These are phyloP conservation scores for Melaleuca alternifolia DNA, from an alignment of 345 rosid species.

Conservation along the genomic window DNA sequence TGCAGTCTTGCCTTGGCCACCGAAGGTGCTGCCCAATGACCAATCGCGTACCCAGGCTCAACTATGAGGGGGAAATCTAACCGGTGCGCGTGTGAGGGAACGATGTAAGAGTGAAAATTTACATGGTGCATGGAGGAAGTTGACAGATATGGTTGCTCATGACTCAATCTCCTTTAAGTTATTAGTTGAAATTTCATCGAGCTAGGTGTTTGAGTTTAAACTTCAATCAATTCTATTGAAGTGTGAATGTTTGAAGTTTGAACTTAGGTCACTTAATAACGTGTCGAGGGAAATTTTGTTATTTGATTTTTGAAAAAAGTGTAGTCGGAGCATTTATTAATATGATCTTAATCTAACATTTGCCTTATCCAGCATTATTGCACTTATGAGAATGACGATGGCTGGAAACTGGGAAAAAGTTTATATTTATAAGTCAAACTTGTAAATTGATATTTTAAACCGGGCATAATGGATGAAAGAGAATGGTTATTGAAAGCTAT, in stretches of 20 bases:
- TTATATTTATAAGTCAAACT: neutral
- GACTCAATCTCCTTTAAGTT: neutral
- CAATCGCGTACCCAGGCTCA: neutral
- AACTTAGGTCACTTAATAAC: neutral
- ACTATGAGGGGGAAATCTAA: rapidly evolving
- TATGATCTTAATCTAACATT: neutral
- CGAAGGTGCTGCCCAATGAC: neutral
- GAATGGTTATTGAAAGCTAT: neutral
- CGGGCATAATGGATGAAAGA: rapidly evolving
- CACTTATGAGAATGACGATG: neutral
- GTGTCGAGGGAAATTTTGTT: neutral
- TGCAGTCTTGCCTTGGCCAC: neutral
- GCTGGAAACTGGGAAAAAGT: neutral
- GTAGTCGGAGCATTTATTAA: neutral
- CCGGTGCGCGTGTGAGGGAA: neutral
- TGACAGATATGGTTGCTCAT: neutral
- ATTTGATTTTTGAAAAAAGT: neutral
- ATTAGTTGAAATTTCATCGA: neutral
- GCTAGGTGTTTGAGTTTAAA: neutral
- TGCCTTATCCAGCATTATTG: neutral
- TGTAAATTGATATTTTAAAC: neutral
- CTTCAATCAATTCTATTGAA: neutral
- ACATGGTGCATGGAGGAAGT: neutral
- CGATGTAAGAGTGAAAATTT: no score
- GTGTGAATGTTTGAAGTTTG: no score